These are phyloP conservation scores for Triticum monococcum DNA, from an alignment of 176 grass and related monocot genomes.

Conservation along the genomic window DNA sequence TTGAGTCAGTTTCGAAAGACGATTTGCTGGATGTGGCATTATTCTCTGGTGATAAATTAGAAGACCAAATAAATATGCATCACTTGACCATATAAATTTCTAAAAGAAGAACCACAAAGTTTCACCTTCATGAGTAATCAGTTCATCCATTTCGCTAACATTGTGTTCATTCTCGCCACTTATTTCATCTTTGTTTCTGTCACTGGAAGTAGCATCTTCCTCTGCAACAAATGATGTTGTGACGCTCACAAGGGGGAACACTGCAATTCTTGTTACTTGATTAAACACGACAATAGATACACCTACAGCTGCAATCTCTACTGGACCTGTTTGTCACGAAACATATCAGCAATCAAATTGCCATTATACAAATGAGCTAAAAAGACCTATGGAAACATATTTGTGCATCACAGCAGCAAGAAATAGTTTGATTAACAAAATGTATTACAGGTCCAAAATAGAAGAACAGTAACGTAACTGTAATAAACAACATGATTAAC, in stretches of 20 bases:
- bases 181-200: slow-evolving; percentile 30
- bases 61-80: neutral
- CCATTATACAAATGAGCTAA: neutral
- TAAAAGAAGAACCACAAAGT: neutral
- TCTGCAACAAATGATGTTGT: slow-evolving; percentile 98
- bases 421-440: neutral
- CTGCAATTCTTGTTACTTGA: slow-evolving; percentile 83
- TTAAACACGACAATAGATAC: slow-evolving; percentile 91
- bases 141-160: slow-evolving; percentile 55
- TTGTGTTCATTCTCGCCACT: slow-evolving; percentile 12
- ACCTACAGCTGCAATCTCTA: slow-evolving; percentile 84
- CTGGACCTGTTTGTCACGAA: slow-evolving; percentile 58
- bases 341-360: neutral
- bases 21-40: slow-evolving; percentile 3
- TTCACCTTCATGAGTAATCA: slow-evolving; percentile 47
- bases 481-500: neutral
- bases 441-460: neutral
- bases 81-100: neutral
- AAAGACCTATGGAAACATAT: neutral
- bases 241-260: slow-evolving; percentile 89
- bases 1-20: slow-evolving; percentile 28
- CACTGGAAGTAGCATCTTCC: slow-evolving; percentile 62
- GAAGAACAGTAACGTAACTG: neutral
- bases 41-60: slow-evolving; percentile 27
- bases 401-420: neutral